Conservation (phyloP, 116 monocot species). For the Phalaenopsis hybrid region DNA sequence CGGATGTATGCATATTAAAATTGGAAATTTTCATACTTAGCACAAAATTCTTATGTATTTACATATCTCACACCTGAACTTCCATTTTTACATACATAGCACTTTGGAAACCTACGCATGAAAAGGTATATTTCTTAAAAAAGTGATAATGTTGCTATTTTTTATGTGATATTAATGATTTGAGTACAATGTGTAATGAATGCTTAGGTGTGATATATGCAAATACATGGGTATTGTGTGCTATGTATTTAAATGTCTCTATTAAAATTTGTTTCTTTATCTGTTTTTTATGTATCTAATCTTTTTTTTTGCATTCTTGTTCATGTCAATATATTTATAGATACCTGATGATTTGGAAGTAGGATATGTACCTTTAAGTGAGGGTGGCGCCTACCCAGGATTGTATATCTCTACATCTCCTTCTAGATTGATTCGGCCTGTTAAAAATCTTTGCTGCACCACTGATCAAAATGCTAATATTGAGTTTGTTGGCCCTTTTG, state of each 20-base stretch:
- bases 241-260: no score
- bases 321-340: slow-evolving; percentile 27
- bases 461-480: slow-evolving; percentile 27
- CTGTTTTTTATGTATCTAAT: neutral
- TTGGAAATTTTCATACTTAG: no score
- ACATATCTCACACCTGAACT: no score
- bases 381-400: slow-evolving; percentile 85
- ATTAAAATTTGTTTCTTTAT: neutral
- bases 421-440: slow-evolving; percentile 83
- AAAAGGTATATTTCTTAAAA: no score
- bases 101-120: no score
- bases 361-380: slow-evolving; percentile 78
- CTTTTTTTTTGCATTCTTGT: slow-evolving; percentile 1
- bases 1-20: slow-evolving; percentile 38
- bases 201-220: no score
- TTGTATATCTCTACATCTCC: slow-evolving; percentile 84
- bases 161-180: no score
- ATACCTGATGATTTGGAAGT: slow-evolving; percentile 91
- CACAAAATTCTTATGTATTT: no score
- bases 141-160: no score
- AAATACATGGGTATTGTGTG: no score
- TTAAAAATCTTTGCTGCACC: slow-evolving; percentile 46
- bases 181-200: no score
- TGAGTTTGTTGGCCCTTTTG: slow-evolving; percentile 95
- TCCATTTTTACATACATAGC: no score